Evolutionary conservation across 2,329 filamentous ascomycete genomes (phyloP), one percentile per base, ranked within the genome.

Genomic region (Ceratocystis smalleyi): DNA sequence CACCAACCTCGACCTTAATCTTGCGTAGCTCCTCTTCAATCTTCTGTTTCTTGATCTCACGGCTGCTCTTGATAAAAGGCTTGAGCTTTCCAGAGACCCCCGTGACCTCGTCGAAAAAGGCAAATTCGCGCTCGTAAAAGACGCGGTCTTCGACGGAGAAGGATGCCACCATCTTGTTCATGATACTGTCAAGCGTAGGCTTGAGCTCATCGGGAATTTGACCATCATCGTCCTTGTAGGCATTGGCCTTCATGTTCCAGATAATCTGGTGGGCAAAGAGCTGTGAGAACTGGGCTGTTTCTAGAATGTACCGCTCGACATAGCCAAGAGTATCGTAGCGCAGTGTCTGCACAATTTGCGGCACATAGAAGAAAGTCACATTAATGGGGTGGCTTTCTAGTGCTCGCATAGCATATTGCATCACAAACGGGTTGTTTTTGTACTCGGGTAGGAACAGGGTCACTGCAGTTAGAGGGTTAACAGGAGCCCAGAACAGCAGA

Each of bases 221-320:
- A 15, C 87, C 91, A 69, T 96, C 90, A 70, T 99, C 92, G 69
- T 99, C 95, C 74, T 96, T 99, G 80, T 89, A 99, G 1, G 91
- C 89, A 73, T 99, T 99, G 40, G 94, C 94, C 74, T 97, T 99
- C 87, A 99, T 99, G 73, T 99, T 99, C 94, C 95, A 99, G 72
- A 99, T 99, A 69, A 99, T 97, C 71, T 99, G 94, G 73, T 99
- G 95, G 1, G 95, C 92, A 74, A 99, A 99, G 7, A 97, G 77
- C 74, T 97, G 94, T n/a, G 94, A 97, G 71, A 96, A 91, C 70
- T 95, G 92, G 1, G 91, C 94, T 0, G 95, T 96, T 76, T 99
- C 94, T 17, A 97, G 80, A 64, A 99, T 97, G 72, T 96, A 99
- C 55, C 92, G 83, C 74, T 96, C 91, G 1, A 96, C 91, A 71